Base-by-base conservation (phyloP, 768 basidiomycete species). In the Pisolithus sp. region DNA sequence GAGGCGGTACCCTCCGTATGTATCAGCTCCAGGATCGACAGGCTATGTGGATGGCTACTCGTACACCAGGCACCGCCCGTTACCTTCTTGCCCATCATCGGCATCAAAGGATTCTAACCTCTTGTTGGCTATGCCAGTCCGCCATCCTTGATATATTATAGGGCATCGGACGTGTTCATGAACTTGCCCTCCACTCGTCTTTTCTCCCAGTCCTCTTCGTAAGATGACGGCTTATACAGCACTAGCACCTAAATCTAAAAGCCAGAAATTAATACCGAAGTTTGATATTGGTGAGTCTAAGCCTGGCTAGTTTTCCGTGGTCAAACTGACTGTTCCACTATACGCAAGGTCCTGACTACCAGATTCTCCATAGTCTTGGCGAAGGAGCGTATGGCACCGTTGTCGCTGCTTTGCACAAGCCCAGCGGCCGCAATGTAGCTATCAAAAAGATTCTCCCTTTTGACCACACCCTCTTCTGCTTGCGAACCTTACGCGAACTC, bases 401-500 rank as follows among this genome's bases (percentile, higher is more conserved):
- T 46, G 89, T 81, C 51, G 89, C 93, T 50, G 94, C 93, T 31
- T 72, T 87, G 36, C 93, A 96, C 71, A 80, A 81, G 59, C 86
- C 89, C 5, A 81, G 84, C 7, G 82, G 85, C 30, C 82, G 83
- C 53, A 82, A 90, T 66, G 92, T 97, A 15, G 94, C 93, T 40
- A 94, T 95, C 73, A 97, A 95, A 79, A 93, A 91, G 71, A 86
- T 96, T 61, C 82, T 89, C 39, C 93, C 93, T 8, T 95, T 96
- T 68, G 93, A 95, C 62, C 93, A 95, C 65, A 86, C 89, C 30
- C 76, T 95, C 68, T 95, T 93, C 73, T 91, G 88, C 60, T 72
- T 95, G 64, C 79, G 87, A 53, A 97, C 93, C 2, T 73, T 96
- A 48, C 80, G 93, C 54, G 94, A 96, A 72, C 77, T 96, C 66